Percentiles rank a stretch among this genome's conserved stretches.
phyloP scores from a whole-genome alignment of 768 basidiomycete species.

The Lepiota venenata region DNA sequence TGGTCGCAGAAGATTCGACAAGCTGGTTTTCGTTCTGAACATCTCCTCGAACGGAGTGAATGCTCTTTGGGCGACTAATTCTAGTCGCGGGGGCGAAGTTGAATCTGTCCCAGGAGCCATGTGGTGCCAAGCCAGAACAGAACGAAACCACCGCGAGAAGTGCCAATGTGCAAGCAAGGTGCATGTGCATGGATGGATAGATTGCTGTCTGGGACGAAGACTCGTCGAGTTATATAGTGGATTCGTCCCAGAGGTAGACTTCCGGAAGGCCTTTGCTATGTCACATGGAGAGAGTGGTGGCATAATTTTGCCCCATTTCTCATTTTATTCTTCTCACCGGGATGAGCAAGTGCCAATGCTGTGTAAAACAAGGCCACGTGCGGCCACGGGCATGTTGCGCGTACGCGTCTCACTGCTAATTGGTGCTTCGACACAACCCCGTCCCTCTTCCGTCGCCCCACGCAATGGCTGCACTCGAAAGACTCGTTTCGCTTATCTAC shows the following conservation, averaged over 20 bases:
- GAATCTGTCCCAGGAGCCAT: slow-evolving; percentile 41
- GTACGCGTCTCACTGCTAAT: background rate
- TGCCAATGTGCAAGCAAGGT: background rate
- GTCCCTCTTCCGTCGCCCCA: background rate
- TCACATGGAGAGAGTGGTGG: background rate
- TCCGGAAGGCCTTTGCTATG: background rate
- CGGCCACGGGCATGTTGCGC: background rate
- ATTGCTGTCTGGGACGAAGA: background rate
- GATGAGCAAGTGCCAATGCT: no score
- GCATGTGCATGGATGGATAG: background rate
- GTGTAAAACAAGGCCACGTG: no score
- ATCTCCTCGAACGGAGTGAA: slow-evolving; percentile 22
- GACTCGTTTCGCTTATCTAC: slow-evolving; percentile 57
- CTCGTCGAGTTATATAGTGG: background rate
- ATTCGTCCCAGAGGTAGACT: background rate
- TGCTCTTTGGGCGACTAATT: slow-evolving; percentile 26
- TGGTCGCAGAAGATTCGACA: slow-evolving; percentile 13
- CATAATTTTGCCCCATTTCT: no score
- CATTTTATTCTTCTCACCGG: no score
- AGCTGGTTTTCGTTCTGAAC: slow-evolving; percentile 25
- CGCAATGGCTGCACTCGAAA: slow-evolving; percentile 58
- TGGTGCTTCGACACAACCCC: background rate
- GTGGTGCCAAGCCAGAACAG: slow-evolving; percentile 24
- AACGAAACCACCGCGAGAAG: background rate
- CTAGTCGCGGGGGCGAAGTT: slow-evolving; percentile 35